Conservation (phyloP, 1,284 basidiomycete genomes). For the Trametes sp. region DNA sequence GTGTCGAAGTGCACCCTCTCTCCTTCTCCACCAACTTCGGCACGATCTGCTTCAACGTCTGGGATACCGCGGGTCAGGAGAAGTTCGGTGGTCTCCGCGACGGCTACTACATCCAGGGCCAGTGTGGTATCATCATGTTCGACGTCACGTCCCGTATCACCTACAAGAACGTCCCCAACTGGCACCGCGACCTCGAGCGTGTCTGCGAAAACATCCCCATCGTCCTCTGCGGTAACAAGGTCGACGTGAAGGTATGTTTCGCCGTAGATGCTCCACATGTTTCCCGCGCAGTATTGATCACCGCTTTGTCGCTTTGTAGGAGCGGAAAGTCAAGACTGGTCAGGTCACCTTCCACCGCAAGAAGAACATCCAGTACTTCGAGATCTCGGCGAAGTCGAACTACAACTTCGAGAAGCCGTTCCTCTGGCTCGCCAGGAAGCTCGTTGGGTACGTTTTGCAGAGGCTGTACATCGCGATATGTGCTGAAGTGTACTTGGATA, state of each 20-base stretch:
- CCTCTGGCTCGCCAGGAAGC: conserved; percentile 98
- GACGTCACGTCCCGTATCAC: conserved; percentile 99
- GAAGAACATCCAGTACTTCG: conserved; percentile 99
- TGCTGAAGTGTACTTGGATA: conserved; percentile 2
- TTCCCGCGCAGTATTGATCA: conserved; percentile 1
- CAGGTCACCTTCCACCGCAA: conserved; percentile 99
- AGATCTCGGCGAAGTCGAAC: conserved; percentile 99
- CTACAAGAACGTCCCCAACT: conserved; percentile 99
- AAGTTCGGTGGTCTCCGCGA: conserved; percentile 99
- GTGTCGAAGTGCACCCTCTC: conserved; percentile 99
- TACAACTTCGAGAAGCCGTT: conserved; percentile 99
- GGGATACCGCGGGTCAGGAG: conserved; percentile 99
- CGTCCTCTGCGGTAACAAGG: conserved; percentile 99
- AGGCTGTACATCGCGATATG: not conserved
- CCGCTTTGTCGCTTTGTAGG: conserved; percentile 56
- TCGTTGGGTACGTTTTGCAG: conserved; percentile 81
- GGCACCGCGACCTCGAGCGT: conserved; percentile 99
- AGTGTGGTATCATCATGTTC: conserved; percentile 99
- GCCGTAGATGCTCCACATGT: too few relatives aligned
- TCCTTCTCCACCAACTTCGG: conserved; percentile 98
- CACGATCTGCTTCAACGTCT: conserved; percentile 99
- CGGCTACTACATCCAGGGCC: conserved; percentile 98
- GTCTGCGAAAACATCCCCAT: conserved; percentile 99
- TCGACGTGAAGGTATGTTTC: conserved; percentile 91
- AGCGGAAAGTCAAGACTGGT: conserved; percentile 99